Conservation (phyloP, 129 eudicot species). For the Silybum marianum region DNA sequence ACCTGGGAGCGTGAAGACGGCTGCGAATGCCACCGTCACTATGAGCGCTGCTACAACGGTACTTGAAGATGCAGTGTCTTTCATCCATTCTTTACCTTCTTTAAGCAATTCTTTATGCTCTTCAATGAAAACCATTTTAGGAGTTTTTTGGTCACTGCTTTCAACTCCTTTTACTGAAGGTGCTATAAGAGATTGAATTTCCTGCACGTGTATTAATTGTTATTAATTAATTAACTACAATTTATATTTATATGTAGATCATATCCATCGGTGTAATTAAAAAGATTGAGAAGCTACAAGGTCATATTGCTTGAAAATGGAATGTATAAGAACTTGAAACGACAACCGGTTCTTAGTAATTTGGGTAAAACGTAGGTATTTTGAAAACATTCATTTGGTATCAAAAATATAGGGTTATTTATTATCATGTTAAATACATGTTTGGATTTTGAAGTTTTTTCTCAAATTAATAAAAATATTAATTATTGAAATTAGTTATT, state of each 20-base stretch:
- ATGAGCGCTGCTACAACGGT: constrained; percentile 36
- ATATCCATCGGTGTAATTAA: background rate
- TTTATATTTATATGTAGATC: background rate
- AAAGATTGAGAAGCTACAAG: background rate
- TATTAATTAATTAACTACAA: background rate
- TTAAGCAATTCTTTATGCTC: constrained; percentile 14
- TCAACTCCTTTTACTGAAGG: constrained; percentile 4
- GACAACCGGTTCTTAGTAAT: no score
- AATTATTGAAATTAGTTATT: no score
- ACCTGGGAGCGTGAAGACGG: constrained; percentile 21
- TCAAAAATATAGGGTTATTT: no score
- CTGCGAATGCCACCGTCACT: constrained; percentile 36
- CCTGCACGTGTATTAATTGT: constrained; percentile 11
- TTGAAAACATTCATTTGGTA: no score
- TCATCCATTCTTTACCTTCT: constrained; percentile 33
- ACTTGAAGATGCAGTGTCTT: constrained; percentile 25
- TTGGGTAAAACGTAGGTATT: no score
- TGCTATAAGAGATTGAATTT: constrained; percentile 2
- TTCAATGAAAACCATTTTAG: constrained; percentile 12
- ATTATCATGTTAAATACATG: no score
- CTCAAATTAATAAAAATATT: no score
- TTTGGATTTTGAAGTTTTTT: no score
- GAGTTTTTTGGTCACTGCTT: background rate
- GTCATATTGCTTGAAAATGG: background rate
- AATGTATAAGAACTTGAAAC: no score